phyloP scores from a whole-genome alignment of 2,329 filamentous ascomycete species.

The Akanthomyces lecanii region DNA sequence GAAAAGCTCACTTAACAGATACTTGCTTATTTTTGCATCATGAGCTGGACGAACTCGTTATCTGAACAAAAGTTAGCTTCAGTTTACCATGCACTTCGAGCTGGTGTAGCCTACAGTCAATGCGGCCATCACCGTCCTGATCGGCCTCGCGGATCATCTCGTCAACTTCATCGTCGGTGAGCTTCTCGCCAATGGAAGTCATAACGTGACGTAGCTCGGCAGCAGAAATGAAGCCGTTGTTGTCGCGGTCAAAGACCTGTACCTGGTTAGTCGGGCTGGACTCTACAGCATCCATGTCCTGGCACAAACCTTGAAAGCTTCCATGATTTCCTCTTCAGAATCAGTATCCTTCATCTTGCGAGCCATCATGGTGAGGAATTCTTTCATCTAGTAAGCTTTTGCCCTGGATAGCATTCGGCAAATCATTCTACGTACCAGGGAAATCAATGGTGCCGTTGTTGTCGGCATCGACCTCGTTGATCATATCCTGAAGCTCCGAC shows the following conservation, averaged over 20 bases:
- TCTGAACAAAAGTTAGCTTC: constrained; percentile 44
- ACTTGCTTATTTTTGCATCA: constrained; percentile 80
- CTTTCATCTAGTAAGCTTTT: constrained; percentile 38
- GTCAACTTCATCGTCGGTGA: constrained; percentile 85
- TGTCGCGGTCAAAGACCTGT: constrained; percentile 78
- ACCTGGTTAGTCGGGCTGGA: neutral
- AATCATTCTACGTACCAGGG: constrained; percentile 58
- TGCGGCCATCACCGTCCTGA: constrained; percentile 83
- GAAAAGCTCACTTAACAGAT: neutral
- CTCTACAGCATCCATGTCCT: neutral
- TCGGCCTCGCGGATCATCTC: constrained; percentile 92
- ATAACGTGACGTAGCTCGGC: constrained; percentile 86
- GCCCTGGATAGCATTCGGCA: neutral
- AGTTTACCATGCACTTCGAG: neutral
- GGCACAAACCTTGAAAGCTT: constrained; percentile 74
- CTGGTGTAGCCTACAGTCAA: constrained; percentile 63
- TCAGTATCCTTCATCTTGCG: constrained; percentile 94
- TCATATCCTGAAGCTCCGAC: constrained; percentile 89
- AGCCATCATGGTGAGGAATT: constrained; percentile 91
- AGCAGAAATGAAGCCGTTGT: constrained; percentile 88
- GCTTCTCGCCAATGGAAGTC: constrained; percentile 88
- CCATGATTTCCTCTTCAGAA: constrained; percentile 84
- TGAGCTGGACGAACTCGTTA: constrained; percentile 90
- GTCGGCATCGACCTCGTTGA: constrained; percentile 88
- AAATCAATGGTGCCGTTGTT: constrained; percentile 93